Evolutionary conservation across 2,329 filamentous ascomycete species (phyloP), one percentile per base, ranked within the genome.

Genomic region (Fusarium drepaniforme): DNA sequence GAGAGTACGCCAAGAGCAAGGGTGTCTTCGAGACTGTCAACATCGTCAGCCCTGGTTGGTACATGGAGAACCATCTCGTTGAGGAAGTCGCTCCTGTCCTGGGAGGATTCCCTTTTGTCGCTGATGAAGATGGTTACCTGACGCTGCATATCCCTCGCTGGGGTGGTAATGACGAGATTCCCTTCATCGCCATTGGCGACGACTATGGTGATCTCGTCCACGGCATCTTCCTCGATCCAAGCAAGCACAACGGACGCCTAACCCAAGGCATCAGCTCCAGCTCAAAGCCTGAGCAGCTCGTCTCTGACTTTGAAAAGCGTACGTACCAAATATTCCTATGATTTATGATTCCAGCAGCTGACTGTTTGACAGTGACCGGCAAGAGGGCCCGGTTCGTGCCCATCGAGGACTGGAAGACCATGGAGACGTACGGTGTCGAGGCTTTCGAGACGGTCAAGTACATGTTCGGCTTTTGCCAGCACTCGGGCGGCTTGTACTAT

Each of bases 161-260:
- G 83, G 85, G 85, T 4, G 85, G 84, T 1, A 80, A 70, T 15
- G 75, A 78, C 3, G 68, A 79, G 59, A 77, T 85, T 0, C 85
- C 84, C 0, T 85, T 83, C 70, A 80, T 87, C 28, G 78, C 80
- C 30, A 82, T 86, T 4, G 72, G 68, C 0, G 81, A 84, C 38
- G 85, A 87, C 74, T 87, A 81, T 66, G 86, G 85, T 5, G 86
- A 87, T 63, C 80, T 87, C 21, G 82, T 87, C 13, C 85, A 87
- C 33, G 85, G 85, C 4, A 78, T 86, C 5, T 83, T 87, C 21
- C 78, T 87, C 9, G 78, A 82, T 15, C 85, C 85, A 0, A 77
- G 78, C 53, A 79, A 80, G 44, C 84, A 83, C 77, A 81, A 82
- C 68, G 81, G 82, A 2, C 74, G 71, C 5, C 73, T 84, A 1